A percentile compares a stretch with the other conserved stretches of the same genome.
These are phyloP conservation scores for Zelopaecilomyces penicillatus DNA, from an alignment of 2,329 filamentous ascomycete species.

Conservation along the genomic window DNA sequence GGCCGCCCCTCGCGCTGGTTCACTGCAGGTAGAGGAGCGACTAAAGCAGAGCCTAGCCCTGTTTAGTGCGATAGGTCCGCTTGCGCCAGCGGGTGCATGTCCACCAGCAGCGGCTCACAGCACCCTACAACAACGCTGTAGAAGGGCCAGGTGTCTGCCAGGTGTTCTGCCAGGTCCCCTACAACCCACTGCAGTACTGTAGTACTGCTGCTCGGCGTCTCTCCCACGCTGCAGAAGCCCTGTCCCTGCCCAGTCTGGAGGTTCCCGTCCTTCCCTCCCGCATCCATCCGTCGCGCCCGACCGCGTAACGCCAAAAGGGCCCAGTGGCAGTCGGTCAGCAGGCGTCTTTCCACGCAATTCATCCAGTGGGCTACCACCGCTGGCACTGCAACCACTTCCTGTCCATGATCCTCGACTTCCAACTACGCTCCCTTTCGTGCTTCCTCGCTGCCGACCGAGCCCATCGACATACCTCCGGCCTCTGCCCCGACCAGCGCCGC, in stretches of 20 bases:
- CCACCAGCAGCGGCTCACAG: no score
- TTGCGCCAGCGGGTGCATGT: no score
- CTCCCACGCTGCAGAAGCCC: no score
- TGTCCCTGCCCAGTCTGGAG: neutral
- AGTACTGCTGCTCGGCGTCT: no score
- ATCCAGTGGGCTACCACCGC: neutral
- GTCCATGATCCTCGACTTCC: neutral
- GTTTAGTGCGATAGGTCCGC: no score
- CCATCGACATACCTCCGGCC: neutral
- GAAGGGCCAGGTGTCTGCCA: no score
- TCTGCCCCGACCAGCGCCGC: neutral
- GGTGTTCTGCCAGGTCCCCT: no score
- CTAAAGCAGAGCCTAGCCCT: no score
- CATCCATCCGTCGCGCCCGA: slow-evolving; percentile 20
- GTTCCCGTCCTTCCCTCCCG: slow-evolving; percentile 8
- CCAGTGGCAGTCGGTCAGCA: neutral
- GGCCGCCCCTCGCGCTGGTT: no score
- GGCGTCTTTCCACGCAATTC: neutral
- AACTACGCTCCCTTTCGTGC: neutral
- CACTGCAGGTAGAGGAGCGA: no score
- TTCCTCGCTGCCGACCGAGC: neutral
- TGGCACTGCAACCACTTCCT: neutral
- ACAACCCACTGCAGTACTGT: no score
- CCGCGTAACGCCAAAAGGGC: slow-evolving; percentile 18
- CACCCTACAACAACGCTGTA: no score